phyloP scores from a whole-genome alignment of 2,329 filamentous ascomycete genomes.

The Colletotrichum spinosum region DNA sequence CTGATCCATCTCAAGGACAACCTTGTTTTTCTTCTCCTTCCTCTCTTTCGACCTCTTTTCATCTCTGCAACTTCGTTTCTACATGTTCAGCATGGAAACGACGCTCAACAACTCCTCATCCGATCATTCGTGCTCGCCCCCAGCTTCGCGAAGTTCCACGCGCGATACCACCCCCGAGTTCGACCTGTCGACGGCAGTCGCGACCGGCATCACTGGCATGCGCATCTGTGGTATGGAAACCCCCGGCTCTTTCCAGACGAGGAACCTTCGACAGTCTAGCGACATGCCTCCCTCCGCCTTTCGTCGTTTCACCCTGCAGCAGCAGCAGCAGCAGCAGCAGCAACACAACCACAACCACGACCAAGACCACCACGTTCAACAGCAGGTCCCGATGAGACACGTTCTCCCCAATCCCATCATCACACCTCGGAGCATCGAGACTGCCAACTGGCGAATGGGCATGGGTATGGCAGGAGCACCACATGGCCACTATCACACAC shows the following conservation, averaged over 20 bases:
- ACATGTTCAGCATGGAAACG: conserved; percentile 27
- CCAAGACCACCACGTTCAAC: conserved; percentile 9
- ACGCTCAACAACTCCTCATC: conserved; percentile 23
- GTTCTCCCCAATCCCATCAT: neutral
- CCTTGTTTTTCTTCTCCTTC: neutral
- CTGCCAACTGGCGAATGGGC: conserved; percentile 26
- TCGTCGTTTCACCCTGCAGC: conserved; percentile 10
- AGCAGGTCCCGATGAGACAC: conserved; percentile 16
- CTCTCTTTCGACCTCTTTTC: neutral
- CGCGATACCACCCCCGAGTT: conserved; percentile 34
- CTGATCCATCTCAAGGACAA: neutral
- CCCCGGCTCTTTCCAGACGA: conserved; percentile 4
- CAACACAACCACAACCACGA: neutral
- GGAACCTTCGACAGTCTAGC: conserved; percentile 10
- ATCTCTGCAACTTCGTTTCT: conserved; percentile 3
- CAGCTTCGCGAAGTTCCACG: conserved; percentile 24
- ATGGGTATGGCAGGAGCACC: conserved; percentile 46
- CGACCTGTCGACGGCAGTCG: neutral
- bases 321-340: conserved; percentile 10
- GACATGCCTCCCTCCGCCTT: conserved; percentile 12
- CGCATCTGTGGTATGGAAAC: conserved; percentile 15
- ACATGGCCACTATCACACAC: conserved; percentile 52
- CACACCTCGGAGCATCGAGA: conserved; percentile 21
- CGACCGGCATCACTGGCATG: conserved; percentile 2
- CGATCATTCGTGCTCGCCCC: conserved; percentile 32